phyloP scores from a whole-genome alignment of 225 moss, liverwort and hornwort genomes.

The Bryum argenteum region DNA sequence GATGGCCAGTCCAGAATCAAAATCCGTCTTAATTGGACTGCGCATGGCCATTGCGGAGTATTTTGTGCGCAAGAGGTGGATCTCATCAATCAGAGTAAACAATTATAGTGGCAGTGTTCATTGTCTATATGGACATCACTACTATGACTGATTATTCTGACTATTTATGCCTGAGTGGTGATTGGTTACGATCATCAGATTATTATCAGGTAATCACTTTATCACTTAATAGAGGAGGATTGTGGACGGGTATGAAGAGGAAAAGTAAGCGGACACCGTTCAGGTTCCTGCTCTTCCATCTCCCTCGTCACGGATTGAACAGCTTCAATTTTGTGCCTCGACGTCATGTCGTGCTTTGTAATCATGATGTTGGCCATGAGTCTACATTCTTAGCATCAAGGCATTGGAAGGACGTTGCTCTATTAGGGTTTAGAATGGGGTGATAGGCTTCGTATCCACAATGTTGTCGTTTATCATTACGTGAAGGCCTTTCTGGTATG shows the following conservation, averaged over 20 bases:
- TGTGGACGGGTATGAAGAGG: conserved; percentile 39
- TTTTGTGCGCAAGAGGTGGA: too few species aligned
- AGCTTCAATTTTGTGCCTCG: conserved; percentile 5
- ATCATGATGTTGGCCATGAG: not conserved
- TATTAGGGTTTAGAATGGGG: too few species aligned
- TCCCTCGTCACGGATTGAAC: conserved; percentile 18
- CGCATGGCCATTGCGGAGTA: too few species aligned
- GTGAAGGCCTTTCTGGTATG: not conserved
- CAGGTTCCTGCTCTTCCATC: conserved; percentile 29
- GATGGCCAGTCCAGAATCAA: too few species aligned
- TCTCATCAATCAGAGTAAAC: not conserved
- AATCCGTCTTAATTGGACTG: too few species aligned
- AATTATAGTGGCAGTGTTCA: not conserved
- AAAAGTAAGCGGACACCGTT: conserved; percentile 31
- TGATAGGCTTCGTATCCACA: too few species aligned
- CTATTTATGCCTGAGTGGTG: not conserved
- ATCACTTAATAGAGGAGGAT: not conserved
- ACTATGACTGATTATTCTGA: not conserved
- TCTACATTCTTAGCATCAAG: too few species aligned
- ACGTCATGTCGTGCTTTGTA: conserved; percentile 7
- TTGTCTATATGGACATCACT: not conserved
- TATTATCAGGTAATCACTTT: not conserved
- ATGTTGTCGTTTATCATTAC: too few species aligned
- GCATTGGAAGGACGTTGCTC: too few species aligned
- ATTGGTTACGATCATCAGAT: conserved; percentile 31